phyloP scores from a whole-genome alignment of 164 flowering plant genomes.

The Santalum album region DNA sequence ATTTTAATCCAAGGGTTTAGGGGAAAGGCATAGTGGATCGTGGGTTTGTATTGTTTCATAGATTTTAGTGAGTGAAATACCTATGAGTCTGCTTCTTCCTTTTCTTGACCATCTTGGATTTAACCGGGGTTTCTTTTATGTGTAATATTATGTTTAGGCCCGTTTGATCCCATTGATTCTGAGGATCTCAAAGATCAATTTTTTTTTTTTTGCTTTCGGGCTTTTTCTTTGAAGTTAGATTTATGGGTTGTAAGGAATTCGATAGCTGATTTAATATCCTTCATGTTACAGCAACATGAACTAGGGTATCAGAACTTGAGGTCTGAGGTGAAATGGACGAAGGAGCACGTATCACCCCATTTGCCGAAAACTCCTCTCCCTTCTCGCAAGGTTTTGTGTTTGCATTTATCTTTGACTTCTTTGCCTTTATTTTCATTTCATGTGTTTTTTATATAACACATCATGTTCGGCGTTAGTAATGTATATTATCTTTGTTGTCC shows the following conservation, averaged over 20 bases:
- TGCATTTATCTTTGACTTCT: constrained; percentile 4
- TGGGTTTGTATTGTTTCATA: not conserved
- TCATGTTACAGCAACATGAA: constrained; percentile 41
- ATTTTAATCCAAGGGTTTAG: no score
- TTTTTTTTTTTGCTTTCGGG: not conserved
- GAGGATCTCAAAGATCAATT: not conserved
- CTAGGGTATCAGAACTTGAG: constrained; percentile 24
- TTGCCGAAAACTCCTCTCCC: constrained; percentile 38
- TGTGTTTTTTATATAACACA: not conserved
- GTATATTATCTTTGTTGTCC: not conserved
- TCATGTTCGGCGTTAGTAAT: not conserved
- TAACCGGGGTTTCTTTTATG: not conserved
- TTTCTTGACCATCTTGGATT: no score
- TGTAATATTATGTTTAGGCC: not conserved
- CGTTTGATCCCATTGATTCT: no score
- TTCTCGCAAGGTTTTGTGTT: constrained; percentile 49
- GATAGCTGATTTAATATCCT: constrained; percentile 18
- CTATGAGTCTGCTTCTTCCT: not conserved
- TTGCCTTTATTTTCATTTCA: not conserved
- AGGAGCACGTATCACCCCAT: constrained; percentile 32
- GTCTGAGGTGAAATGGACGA: constrained; percentile 28
- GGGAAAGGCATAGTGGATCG: not conserved
- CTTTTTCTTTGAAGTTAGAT: not conserved
- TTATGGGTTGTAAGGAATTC: not conserved
- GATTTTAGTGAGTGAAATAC: not conserved